Evolutionary conservation across 2,329 filamentous ascomycete genomes (phyloP).

Genomic region (Kalmusia sp.): DNA sequence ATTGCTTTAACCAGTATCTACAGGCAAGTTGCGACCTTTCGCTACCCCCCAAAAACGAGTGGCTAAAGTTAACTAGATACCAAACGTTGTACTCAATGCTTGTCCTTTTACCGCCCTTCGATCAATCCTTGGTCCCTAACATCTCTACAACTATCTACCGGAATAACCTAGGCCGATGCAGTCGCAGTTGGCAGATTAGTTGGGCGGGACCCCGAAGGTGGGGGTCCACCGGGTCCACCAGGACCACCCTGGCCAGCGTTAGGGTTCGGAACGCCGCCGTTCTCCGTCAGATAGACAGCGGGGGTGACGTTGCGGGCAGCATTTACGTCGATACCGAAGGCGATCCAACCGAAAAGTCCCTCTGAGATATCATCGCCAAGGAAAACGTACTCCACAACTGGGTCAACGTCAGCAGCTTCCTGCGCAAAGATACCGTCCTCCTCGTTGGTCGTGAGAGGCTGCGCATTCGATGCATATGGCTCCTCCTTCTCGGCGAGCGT

Average conservation of each 20-base stretch:
- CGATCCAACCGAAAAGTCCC: conserved; percentile 44
- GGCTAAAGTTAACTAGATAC: conserved; percentile 19
- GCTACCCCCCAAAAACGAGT: conserved; percentile 21
- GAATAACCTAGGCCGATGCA: background rate
- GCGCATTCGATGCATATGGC: conserved; percentile 53
- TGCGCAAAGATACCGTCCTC: conserved; percentile 58
- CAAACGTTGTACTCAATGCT: conserved; percentile 14
- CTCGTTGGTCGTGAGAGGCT: conserved; percentile 57
- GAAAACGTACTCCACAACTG: conserved; percentile 64
- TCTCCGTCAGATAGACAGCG: conserved; percentile 31
- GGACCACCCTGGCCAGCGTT: conserved; percentile 21
- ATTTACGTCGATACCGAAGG: conserved; percentile 38
- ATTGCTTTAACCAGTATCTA: conserved; percentile 3
- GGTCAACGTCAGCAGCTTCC: conserved; percentile 59
- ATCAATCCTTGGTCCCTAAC: no score
- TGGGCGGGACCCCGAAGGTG: conserved; percentile 17
- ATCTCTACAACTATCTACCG: no score
- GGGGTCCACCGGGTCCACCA: conserved; percentile 18
- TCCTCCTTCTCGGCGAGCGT: conserved; percentile 54
- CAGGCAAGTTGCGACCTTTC: conserved; percentile 20
- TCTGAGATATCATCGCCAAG: conserved; percentile 57
- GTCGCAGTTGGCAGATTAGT: conserved; percentile 13
- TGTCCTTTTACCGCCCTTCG: background rate
- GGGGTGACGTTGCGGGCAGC: conserved; percentile 35
- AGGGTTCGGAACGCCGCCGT: conserved; percentile 38